phyloP scores from a whole-genome alignment of 495 filamentous ascomycete species.

The Daldinia decipiens region DNA sequence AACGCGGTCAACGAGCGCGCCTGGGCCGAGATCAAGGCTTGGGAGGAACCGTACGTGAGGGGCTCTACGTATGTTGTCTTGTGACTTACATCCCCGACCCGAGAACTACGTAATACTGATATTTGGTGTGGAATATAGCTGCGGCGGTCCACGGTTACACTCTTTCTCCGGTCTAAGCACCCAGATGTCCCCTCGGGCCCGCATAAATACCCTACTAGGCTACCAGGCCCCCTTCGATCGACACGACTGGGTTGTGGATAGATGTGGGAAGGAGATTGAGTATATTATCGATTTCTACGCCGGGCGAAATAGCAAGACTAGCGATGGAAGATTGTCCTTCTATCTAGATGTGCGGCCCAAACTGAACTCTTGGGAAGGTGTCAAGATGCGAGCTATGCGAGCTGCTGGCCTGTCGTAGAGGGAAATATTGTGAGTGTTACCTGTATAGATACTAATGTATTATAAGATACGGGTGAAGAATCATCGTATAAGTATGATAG shows the following conservation, averaged over 20 bases:
- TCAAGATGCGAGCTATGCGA: conserved; percentile 78
- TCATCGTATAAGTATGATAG: conserved; percentile 17
- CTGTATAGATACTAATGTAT: conserved; percentile 11
- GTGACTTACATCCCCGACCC: not conserved
- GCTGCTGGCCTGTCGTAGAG: conserved; percentile 67
- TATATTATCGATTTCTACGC: conserved; percentile 99
- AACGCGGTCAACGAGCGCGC: conserved; percentile 95
- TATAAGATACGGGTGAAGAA: conserved; percentile 11
- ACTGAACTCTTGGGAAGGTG: conserved; percentile 89
- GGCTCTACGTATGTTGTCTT: conserved; percentile 58
- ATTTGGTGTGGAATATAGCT: conserved; percentile 53
- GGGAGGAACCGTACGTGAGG: conserved; percentile 76
- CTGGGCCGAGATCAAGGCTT: conserved; percentile 83
- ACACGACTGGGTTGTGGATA: conserved; percentile 96
- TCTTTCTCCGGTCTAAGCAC: conserved; percentile 82
- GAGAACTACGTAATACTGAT: no score
- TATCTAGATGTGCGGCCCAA: conserved; percentile 96
- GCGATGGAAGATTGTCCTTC: conserved; percentile 75
- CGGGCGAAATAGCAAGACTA: conserved; percentile 65
- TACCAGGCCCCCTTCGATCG: conserved; percentile 93
- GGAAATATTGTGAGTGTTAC: conserved; percentile 2
- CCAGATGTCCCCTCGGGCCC: conserved; percentile 81
- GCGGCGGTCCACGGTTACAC: conserved; percentile 82
- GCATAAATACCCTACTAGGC: conserved; percentile 81
- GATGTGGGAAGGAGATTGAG: conserved; percentile 88